These are phyloP conservation scores for Naegleria gruberi DNA, from an alignment of 208 protist species.

Conservation along the genomic window DNA sequence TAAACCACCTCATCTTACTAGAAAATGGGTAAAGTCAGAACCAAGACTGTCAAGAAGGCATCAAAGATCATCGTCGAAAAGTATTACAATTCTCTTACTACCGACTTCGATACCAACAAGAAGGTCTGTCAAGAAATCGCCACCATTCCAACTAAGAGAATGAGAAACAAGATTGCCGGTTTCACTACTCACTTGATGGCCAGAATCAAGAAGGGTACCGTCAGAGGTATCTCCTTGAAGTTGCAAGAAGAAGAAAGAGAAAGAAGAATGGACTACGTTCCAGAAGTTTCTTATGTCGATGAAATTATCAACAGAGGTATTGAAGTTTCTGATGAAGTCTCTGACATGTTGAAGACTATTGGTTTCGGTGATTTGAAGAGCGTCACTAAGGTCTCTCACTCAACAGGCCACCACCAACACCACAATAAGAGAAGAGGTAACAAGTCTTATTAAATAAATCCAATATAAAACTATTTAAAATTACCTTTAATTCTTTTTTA, in stretches of 20 bases:
- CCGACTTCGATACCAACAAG: conserved; percentile 99
- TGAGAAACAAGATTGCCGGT: conserved; percentile 99
- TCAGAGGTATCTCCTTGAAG: conserved; percentile 99
- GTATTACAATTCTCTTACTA: conserved; percentile 97
- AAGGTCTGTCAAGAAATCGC: conserved; percentile 88
- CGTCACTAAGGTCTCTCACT: background rate
- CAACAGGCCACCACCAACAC: background rate
- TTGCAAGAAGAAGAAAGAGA: conserved; percentile 99
- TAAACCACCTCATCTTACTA: background rate
- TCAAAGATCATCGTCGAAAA: conserved; percentile 97
- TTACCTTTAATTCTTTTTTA: background rate
- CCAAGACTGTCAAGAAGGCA: conserved; percentile 99
- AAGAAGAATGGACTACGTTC: conserved; percentile 98
- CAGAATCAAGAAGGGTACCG: conserved; percentile 91
- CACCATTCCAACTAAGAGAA: conserved; percentile 95
- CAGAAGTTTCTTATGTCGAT: conserved; percentile 68
- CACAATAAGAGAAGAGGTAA: background rate
- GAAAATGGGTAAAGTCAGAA: conserved; percentile 93
- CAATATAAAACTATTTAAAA: background rate
- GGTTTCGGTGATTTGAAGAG: background rate
- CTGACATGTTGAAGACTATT: background rate
- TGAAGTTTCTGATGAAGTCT: background rate
- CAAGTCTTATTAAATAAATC: background rate
- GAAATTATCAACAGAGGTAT: conserved; percentile 6
- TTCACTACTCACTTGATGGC: conserved; percentile 98